Conservation (phyloP, 139 green algal genomes). For the Trebouxia sp. region DNA sequence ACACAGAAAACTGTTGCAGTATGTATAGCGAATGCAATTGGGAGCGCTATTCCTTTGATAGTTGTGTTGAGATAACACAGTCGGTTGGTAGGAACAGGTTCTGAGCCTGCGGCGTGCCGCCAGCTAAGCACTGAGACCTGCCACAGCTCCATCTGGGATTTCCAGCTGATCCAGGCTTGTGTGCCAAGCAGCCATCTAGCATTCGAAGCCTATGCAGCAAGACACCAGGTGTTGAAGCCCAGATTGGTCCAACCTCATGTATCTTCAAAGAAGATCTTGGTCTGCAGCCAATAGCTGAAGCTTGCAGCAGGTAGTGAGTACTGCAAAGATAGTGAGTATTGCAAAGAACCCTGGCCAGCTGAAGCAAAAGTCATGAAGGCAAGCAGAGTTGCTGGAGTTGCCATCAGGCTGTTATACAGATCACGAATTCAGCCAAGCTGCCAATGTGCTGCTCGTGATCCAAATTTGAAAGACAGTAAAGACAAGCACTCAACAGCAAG, state of each 20-base stretch:
- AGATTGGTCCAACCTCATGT: background rate
- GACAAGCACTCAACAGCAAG: background rate
- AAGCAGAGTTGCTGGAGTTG: background rate
- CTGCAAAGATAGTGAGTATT: too few relatives aligned
- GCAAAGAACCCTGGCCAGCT: background rate
- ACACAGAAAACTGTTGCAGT: background rate
- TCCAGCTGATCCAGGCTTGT: background rate
- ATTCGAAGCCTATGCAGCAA: slow-evolving; percentile 6
- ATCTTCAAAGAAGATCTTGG: background rate
- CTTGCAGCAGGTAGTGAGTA: background rate
- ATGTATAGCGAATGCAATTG: too few relatives aligned
- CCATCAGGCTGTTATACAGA: background rate
- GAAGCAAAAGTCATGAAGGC: background rate
- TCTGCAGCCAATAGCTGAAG: background rate
- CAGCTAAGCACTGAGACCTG: background rate
- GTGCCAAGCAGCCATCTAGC: background rate
- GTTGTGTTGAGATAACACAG: too few relatives aligned
- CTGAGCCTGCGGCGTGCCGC: too few relatives aligned
- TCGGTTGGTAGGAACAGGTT: too few relatives aligned
- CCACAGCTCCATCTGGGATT: background rate
- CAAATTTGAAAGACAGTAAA: background rate
- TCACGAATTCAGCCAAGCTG: background rate
- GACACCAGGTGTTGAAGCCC: background rate
- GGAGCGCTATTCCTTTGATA: too few relatives aligned
- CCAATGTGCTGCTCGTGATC: background rate